Percentiles rank a stretch among this genome's conserved stretches.
Evolutionary conservation across 768 basidiomycete genomes (phyloP).

Genomic region (Termitomyces sp.): DNA sequence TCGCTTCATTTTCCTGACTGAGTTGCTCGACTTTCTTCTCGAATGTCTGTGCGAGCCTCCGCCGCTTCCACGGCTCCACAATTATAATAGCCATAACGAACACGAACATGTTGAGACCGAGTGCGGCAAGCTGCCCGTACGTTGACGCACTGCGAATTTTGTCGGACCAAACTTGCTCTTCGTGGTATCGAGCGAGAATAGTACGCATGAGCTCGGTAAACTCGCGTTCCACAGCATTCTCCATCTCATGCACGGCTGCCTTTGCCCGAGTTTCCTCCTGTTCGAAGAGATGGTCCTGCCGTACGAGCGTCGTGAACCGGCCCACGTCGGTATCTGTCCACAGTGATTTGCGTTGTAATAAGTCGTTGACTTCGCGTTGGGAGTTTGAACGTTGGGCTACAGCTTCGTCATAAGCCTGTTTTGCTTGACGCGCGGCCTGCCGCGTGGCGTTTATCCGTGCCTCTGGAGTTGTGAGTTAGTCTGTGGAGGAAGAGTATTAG

Average conservation of each 20-base stretch:
- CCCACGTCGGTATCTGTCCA: constrained; percentile 90
- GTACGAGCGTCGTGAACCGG: constrained; percentile 85
- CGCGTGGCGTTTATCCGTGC: constrained; percentile 62
- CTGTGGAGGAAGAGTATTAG: neutral
- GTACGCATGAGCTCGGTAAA: constrained; percentile 84
- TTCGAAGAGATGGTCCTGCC: constrained; percentile 84
- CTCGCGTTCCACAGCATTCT: constrained; percentile 78
- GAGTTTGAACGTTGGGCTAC: constrained; percentile 77
- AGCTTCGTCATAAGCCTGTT: constrained; percentile 69
- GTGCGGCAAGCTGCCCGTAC: constrained; percentile 82
- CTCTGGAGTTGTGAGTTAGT: constrained; percentile 41
- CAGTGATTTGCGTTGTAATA: constrained; percentile 87
- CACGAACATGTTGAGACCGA: constrained; percentile 84
- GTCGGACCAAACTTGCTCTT: constrained; percentile 99
- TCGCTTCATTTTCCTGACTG: constrained; percentile 44
- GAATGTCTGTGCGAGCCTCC: constrained; percentile 79
- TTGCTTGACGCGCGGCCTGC: constrained; percentile 63
- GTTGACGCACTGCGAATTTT: constrained; percentile 96
- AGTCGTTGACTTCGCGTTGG: constrained; percentile 94
- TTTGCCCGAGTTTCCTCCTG: constrained; percentile 74
- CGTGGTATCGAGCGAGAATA: constrained; percentile 92
- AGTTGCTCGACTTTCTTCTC: constrained; percentile 78
- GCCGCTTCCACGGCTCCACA: constrained; percentile 96
- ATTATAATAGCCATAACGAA: constrained; percentile 86
- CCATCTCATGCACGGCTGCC: constrained; percentile 55